Conservation (phyloP, 441 rosid genomes). For the Cnidoscolus chayamansa region DNA sequence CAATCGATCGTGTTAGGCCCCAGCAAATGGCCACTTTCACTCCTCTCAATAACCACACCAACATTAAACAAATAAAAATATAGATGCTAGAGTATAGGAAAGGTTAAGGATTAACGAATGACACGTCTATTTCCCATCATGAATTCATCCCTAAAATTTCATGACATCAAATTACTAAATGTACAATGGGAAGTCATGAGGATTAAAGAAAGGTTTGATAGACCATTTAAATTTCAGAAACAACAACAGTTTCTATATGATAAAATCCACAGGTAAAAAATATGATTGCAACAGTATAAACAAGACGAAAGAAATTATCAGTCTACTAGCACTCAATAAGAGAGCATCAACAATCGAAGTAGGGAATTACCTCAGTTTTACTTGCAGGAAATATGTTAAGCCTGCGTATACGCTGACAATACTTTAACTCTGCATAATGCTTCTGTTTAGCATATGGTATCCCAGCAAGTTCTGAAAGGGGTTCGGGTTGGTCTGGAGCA, state of each 20-base stretch:
- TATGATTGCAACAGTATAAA: too few species aligned
- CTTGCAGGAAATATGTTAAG: conserved; percentile 81
- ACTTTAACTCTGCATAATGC: conserved; percentile 77
- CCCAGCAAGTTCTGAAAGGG: conserved; percentile 50
- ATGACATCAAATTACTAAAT: neutral
- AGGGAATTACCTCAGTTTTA: conserved; percentile 65
- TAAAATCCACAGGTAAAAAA: neutral
- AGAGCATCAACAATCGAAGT: conserved; percentile 3
- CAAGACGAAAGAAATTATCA: neutral
- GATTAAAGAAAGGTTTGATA: neutral
- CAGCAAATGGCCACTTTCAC: neutral
- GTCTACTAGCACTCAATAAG: neutral
- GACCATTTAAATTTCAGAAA: neutral
- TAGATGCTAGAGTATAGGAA: neutral
- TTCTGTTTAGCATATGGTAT: conserved; percentile 66
- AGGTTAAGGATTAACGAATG: neutral
- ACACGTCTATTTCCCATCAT: neutral
- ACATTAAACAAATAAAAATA: neutral
- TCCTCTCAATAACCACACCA: neutral
- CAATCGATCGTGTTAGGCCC: neutral
- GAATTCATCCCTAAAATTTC: conserved; percentile 1
- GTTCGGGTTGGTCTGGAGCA: conserved; percentile 77
- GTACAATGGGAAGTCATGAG: neutral
- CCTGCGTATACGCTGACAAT: conserved; percentile 89
- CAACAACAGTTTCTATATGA: neutral